phyloP scores from a whole-genome alignment of 75 land plant genomes.

The Cupressus sempervirens region DNA sequence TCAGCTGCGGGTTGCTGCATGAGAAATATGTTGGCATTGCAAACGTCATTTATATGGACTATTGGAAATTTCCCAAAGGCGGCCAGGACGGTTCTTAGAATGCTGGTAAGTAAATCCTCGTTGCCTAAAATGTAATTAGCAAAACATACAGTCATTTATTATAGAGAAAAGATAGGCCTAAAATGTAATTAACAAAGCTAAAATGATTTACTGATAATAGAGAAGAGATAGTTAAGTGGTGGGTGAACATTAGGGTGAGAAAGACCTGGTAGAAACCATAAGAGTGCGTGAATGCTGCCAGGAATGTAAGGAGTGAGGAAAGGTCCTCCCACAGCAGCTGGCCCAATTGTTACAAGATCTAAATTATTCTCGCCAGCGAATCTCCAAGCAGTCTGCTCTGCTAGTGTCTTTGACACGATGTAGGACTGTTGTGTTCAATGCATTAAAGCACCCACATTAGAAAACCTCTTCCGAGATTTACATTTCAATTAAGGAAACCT shows the following conservation, averaged over 20 bases:
- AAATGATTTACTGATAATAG: not conserved
- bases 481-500: too few species aligned
- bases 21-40: constrained; percentile 32
- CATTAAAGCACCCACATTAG: too few species aligned
- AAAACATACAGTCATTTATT: too few species aligned
- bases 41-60: constrained; percentile 45
- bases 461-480: not conserved
- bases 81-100: not conserved
- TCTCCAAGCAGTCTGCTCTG: constrained; percentile 27
- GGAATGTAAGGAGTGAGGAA: constrained; percentile 24
- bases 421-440: not conserved
- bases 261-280: constrained; percentile 25
- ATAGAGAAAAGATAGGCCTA: not conserved
- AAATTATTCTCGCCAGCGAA: constrained; percentile 22
- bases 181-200: too few species aligned
- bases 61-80: constrained; percentile 11
- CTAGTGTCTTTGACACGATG: constrained; percentile 38
- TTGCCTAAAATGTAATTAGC: not conserved
- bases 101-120: too few species aligned
- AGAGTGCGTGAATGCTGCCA: constrained; percentile 19
- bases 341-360: constrained; percentile 29
- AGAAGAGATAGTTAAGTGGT: not conserved
- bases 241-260: not conserved
- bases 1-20: constrained; percentile 29
- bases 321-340: constrained; percentile 31